Base-by-base conservation (phyloP, 306 rosid genomes). In the Pterocarpus macrocarpus region DNA sequence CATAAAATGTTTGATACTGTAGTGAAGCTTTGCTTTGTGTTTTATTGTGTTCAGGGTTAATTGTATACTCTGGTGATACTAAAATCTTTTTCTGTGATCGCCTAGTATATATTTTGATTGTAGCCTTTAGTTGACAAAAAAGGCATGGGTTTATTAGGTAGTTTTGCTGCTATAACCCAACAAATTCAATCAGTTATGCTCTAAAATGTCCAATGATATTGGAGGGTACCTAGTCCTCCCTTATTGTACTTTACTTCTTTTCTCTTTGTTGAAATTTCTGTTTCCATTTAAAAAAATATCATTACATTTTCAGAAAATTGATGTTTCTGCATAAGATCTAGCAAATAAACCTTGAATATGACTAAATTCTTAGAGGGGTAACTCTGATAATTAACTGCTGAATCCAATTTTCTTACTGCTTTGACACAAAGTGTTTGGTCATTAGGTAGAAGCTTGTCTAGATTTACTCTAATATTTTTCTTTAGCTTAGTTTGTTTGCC, bases 401-500 rank as follows among this genome's bases (percentile, higher is more conserved):
- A 22, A 22, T 22, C 28, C 28, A 22, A 22, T 22, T 22, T 22
- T 22, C 28, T 22, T 22, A 22, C 28, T 22, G 28, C 28, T 22
- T 22, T 55, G 36, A 38, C 62, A 72, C 62, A 3, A 58, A 72
- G 41, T 77, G 64, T 64, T 62, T 43, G 53, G 68, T 78, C 55
- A 67, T 63, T 73, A 67, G 64, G 66, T 34, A 22, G 78, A 64
- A 74, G 69, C 45, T 41, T 47, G 44, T 64, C 32, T 78, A 56
- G 53, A 49, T 84, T 22, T 22, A 22, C 1, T 22, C 28, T 22
- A 22, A 22, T 53, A 12, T 52, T 81, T 32, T 56, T 50, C 36
- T 39, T 61, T 76, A 17, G 64, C 49, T 63, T 66, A 71, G 9
- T 52, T 53, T 34, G 58, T 30, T 33, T 15, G 3, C 41, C 14